Base-by-base conservation (phyloP, 1,284 basidiomycete genomes). In the Heterobasidion parviporum region DNA sequence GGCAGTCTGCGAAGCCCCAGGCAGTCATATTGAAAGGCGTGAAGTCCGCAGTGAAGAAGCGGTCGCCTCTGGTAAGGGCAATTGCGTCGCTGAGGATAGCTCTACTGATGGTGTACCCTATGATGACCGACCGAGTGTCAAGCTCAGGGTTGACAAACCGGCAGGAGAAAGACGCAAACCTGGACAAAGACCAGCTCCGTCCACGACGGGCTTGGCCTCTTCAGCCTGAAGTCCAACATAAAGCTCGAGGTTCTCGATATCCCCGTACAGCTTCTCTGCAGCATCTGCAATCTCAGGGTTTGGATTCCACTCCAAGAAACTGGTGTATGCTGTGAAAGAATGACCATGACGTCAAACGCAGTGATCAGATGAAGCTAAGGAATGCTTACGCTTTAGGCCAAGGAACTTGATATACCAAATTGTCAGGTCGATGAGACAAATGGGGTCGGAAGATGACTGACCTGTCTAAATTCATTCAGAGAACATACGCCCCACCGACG, bases 11-110 rank as follows among this genome's bases (percentile, higher is more conserved):
- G 63, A 86, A 89, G 52, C 89, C 89, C 89, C 89, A 92, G 2
- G 85, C 72, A 2, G 92, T 94, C 65, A 93, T 67, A 66, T 92
- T 92, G 70, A 76, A 81, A 1, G 89, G 84, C 0, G 89, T 93
- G 67, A 82, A 89, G 66, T 94, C 92, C 38, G 85, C 75, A 0
- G 90, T 94, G 72, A 83, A 89, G 77, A 85, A 89, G 50, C 92
- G 79, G 64, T 94, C 91, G 33, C 89, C 84, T 56, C 92, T 85
- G 49, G 87, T 90, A 52, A 94, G 80, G 5, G 89, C 85, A 55
- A 91, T 88, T n/a, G 91, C 92, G 65, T 94, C 92, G 61, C 85
- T 83, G 43, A 95, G 81, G 63, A 95, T 95, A 14, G 91, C 92
- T 44, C 92, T 82, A 62, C 86, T 87, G 64, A 92, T 83, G 8